Base-by-base conservation (phyloP, 441 rosid genomes). In the Melastoma candidum region DNA sequence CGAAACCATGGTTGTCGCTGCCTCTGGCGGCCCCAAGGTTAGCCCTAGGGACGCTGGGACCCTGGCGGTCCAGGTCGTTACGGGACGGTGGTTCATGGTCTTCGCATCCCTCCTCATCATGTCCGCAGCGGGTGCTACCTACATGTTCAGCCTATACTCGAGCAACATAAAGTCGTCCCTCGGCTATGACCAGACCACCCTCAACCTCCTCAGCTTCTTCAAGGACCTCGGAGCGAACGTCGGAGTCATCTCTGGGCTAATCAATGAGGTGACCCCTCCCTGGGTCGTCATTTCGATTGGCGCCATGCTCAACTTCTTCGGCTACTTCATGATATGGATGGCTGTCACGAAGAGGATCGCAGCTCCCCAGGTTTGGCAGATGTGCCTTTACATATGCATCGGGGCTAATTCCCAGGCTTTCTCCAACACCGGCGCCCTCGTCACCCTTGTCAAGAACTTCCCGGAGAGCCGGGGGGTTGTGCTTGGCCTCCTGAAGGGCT, bases 301-400 rank as follows among this genome's bases (percentile, higher is more conserved):
- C 7, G 85, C 74, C 0, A 8, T 70, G 51, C 72, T 74, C 84
- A 87, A 82, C 70, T 78, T 82, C 69, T 76, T 63, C 7, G 87
- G 84, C 22, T 82, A 79, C 66, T 75, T 78, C 75, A 74, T 84
- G 72, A 81, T 84, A n/a, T 84, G 85, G 93, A 74, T 80, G 0
- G 78, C 82, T 2, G 82, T 78, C 29, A 76, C 84, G 0, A 32
- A 75, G 24, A 61, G 70, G 3, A 74, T 73, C 1, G 12, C 75
- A 0, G 68, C 65, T 46, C 90, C 86, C 14, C 69, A 56, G 24
- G 71, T 80, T 0, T 82, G 84, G 93, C 82, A 85, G 11, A 78
- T 83, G 87, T 85, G 90, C 57, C 57, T 81, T 0, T 88, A 77
- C 61, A 74, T 75, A 3, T 77, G 80, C 26, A 3, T 71, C 2